Evolutionary conservation across 345 rosid species (phyloP), one percentile per base, ranked within the genome.

Genomic region (Sisymbrium altissimum): DNA sequence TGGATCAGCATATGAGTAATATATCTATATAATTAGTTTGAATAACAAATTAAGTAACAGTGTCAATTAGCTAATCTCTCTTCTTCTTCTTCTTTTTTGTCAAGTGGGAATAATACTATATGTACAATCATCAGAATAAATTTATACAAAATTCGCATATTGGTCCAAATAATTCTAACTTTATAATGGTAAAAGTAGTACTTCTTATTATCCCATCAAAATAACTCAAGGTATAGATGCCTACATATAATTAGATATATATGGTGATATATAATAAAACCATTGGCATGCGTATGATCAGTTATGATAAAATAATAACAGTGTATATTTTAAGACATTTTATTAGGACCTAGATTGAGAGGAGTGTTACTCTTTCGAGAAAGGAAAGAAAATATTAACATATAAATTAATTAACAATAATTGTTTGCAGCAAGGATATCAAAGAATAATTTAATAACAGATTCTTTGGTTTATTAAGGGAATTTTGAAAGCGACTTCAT

Each of bases 201-300:
- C 3, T 27, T 3, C 6, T 32, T 32, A 32, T 32, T 30, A 30
- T 30, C 6, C 35, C 8, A 32, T 32, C 35, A 32, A 6, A 32
- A 6, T 6, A 6, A 32, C 35, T 32, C 35, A 32, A 32, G 6
- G 8, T 32, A 32, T 32, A 32, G 29, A 27, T 2, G 4, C 7
- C 35, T 32, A 6, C 6, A 32, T 32, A 32, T 32, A 6, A 1
- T 32, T 32, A 32, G 7, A 32, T 32, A 32, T 32, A 32, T 30
- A 30, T 32, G 1, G 7, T 6, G 35, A 32, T 32, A 32, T 32
- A 32, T 32, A 32, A 6, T 32, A 32, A 32, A 32, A 6, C 35
- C 35, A 32, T 6, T 32, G 39, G 68, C 75, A 71, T 71, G 75
- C 68, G 68, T 50, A 60, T 71, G 58, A 25, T 25, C 12, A 46